Evolutionary conservation across 2,329 filamentous ascomycete species (phyloP).

Genomic region (Cladosporium sp.): DNA sequence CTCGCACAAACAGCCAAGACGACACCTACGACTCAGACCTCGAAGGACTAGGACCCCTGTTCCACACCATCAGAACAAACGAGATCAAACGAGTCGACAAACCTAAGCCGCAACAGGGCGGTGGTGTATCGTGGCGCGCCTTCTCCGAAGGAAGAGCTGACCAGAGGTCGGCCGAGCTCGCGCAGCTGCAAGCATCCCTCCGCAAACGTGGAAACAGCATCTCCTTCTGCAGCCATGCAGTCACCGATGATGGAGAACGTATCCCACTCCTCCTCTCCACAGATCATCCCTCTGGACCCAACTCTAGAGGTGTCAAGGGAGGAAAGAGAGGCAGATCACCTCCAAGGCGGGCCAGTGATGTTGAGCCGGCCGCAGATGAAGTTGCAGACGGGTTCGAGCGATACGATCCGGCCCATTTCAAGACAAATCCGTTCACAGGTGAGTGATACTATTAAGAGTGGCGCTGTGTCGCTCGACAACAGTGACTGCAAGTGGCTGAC

Average conservation of each 20-base stretch:
- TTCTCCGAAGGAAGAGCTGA: conserved; percentile 36
- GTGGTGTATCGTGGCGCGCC: conserved; percentile 38
- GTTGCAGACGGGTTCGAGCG: conserved; percentile 27
- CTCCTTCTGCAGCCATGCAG: conserved; percentile 34
- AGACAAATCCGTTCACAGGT: conserved; percentile 36
- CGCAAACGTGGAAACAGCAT: conserved; percentile 36
- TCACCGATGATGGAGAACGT: conserved; percentile 36
- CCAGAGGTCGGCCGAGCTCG: conserved; percentile 36
- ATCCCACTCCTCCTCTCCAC: conserved; percentile 29
- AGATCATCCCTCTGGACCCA: conserved; percentile 23
- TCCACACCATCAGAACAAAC: conserved; percentile 5
- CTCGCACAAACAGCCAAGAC: conserved; percentile 32
- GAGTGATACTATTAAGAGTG: conserved; percentile 18
- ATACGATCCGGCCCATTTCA: conserved; percentile 30
- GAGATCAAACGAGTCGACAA: conserved; percentile 36
- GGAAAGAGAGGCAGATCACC: conserved; percentile 28
- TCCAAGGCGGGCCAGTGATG: conserved; percentile 32
- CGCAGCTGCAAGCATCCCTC: conserved; percentile 35
- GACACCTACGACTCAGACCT: conserved; percentile 18
- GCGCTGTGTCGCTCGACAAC: background rate
- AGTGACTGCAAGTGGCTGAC: conserved; percentile 20
- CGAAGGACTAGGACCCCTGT: conserved; percentile 16
- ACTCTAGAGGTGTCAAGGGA: conserved; percentile 20
- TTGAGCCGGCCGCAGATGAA: conserved; percentile 32
- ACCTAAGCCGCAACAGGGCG: conserved; percentile 32